Base-by-base conservation (phyloP, 257 asterid species). In the Solanum boliviense region DNA sequence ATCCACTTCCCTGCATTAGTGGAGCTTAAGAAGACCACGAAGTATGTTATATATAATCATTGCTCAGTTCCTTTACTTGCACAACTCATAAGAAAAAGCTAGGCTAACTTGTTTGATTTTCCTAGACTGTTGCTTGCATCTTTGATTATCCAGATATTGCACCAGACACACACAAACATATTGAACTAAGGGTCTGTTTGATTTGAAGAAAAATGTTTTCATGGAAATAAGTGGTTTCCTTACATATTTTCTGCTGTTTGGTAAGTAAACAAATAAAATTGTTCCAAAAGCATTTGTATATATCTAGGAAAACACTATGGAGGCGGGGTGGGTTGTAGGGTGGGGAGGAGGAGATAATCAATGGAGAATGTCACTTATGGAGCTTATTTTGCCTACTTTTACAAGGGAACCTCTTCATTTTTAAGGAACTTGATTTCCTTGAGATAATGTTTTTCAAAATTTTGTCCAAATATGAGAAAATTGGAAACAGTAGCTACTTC, bases 1-100 rank as follows among this genome's bases (percentile, higher is more conserved):
- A 70, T 91, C 86, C 99, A 97, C 90, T 97, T 97, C 90, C 98
- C 99, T 88, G 97, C 96, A 75, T 89, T 97, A 90, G 91, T 91
- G 90, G 98, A 95, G 84, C 93, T 92, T 86, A 91, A 88, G 89
- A 93, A 91, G 92, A 88, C 92, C 9, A 92, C 89, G 85, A 93
- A 88, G 99, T 96, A 94, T 16, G 94, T 88, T 60, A 29, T 70
- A 11, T 84, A 67, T 75, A 85, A 82, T 32, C 29, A 67, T 48
- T 20, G 41, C 86, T 82, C 84, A 25, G 41, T 67, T 75, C 87
- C 68, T 81, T 65, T 46, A 44, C 23, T 74, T 60, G 27, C 79
- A 21, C 88, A 4, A 48, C 16, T 74, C 83, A 35, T 21, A 74
- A 74, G 44, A 78, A 13, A 87, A 91, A 35, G 86, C 86, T 82